Evolutionary conservation across 2,329 filamentous ascomycete genomes (phyloP), one percentile per base, ranked within the genome.

Genomic region (Colletotrichum truncatum): DNA sequence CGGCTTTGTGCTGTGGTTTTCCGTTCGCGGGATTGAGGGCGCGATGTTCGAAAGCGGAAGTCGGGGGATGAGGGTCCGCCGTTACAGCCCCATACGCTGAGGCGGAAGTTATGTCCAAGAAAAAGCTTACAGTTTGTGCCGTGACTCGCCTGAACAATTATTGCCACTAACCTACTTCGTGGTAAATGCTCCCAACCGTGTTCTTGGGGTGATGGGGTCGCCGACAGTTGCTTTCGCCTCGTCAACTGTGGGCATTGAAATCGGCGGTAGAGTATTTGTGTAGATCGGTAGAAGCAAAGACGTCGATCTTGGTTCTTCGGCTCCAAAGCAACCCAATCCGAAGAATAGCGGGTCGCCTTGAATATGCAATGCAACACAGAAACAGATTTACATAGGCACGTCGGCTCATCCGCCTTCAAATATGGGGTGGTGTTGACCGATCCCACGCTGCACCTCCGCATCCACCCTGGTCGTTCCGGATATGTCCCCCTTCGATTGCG

Each of bases 11-110:
- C 6, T 26, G 53, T 25, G 16, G 46, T 26, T 23, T 26, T 49
- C 56, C 16, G 28, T 45, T 36, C 18, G 57, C 63, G 63, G 57
- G 57, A 57, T 45, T 23, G 41, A 39, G 21, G 43, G 30, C 28
- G 36, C 28, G 30, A 32, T 56, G 49, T 38, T 61, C 63, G 28
- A 66, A 66, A 43, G 57, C 43, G 63, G 63, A 21, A 36, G 45
- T 60, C 63, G 63, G 63, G 48, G 57, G 28, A 30, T 43, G 9
- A 63, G 23, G 49, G n/a, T 66, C 63, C 63, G 63, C 51, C 57
- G 43, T 52, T 45, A n/a, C 57, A 62, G 57, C 51, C 63, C 57
- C 48, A 51, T 45, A 38, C 11, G 41, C 30, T 9, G 36, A 63
- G 36, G 49, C 51, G 63, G 49, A 63, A 6, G n/a, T 38, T 7